Evolutionary conservation across 2,329 filamentous ascomycete species (phyloP), one percentile per base, ranked within the genome.

Genomic region (Aspergillus ochraceus): DNA sequence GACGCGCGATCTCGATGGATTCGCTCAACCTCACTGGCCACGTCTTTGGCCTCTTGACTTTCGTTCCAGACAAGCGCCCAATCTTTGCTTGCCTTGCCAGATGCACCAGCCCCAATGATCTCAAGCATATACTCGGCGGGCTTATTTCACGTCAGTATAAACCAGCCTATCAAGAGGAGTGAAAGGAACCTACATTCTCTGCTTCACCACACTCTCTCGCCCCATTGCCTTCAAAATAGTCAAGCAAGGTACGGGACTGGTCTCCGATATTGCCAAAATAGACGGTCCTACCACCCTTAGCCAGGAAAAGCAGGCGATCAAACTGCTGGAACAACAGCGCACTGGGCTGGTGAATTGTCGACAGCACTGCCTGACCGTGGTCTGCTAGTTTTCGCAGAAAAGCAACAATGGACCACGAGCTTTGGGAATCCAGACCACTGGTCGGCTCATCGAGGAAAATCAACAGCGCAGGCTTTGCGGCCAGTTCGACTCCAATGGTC

Each of bases 341-440:
- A n/a, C 90, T 94, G 12, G 93, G 93, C 74, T 97, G 93, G 75
- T 97, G 93, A 63, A 97, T 97, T 0, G 93, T 97, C 76, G 91
- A 96, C 11, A 97, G 86, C 72, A 97, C 89, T 53, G 93, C 92
- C 73, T 95, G 91, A 12, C 93, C 92, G 63, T 86, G 89, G 74
- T 94, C 90, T 68, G 91, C 91, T 22, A 97, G 82, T 78, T 95
- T 96, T 75, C 94, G 88, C 47, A 97, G 82, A n/a, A 97, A 85
- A 67, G 90, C 87, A 50, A 91, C 83, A 70, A 97, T 96, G 60
- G 91, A 89, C 91, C 91, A 97, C 0, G 91, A 92, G 4, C 91
- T 95, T 75, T 96, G 92, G 60, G 87, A 91, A 74, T 97, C 93
- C 5, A 97, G 83, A 76, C 93, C 93, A 47, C 91, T 96, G 1